Base-by-base conservation (phyloP, 306 rosid species). In the Argentina anserina region DNA sequence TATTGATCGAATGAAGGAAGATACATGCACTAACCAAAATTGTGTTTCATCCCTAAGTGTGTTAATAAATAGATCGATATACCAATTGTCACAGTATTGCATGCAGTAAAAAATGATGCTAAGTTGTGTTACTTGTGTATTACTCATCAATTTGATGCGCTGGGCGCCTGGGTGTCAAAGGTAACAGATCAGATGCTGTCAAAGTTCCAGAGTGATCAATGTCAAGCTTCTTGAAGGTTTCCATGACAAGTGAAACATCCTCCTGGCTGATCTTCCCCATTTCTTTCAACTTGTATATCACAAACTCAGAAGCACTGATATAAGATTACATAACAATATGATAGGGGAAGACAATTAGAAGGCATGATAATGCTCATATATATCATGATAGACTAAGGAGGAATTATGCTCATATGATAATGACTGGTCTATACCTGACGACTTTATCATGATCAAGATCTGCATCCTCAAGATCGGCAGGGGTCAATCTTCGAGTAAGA, bases 231-330 rank as follows among this genome's bases (percentile, higher is more conserved):
- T 78, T 79, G 84, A 90, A 90, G 4, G 76, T 73, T 62, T 90
- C 97, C 84, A 87, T 79, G 76, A 89, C 66, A 60, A 34, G 28
- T 74, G 86, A 76, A 59, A 93, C 74, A 74, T 93, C 93, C 71
- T 90, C 85, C 60, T 81, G 76, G 68, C 43, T 76, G 65, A 90
- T 90, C 85, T 86, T 93, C 67, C 87, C 92, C 97, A 89, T 93
- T 83, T 90, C 97, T 87, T 93, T 89, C 79, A 90, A 84, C 87
- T 90, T 88, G 78, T 90, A 89, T 3, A 93, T 23, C 39, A 83
- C 79, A 77, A 90, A 90, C 83, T 92, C 97, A 26, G 91, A 86
- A 69, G 84, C 80, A 77, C 96, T 88, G 88, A 17, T 28, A 59
- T 14, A 41, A 64, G 23, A 52, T 28, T 55, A 55, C 34, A 5